Base-by-base conservation (phyloP, 768 basidiomycete genomes). In the Astraeus odoratus region DNA sequence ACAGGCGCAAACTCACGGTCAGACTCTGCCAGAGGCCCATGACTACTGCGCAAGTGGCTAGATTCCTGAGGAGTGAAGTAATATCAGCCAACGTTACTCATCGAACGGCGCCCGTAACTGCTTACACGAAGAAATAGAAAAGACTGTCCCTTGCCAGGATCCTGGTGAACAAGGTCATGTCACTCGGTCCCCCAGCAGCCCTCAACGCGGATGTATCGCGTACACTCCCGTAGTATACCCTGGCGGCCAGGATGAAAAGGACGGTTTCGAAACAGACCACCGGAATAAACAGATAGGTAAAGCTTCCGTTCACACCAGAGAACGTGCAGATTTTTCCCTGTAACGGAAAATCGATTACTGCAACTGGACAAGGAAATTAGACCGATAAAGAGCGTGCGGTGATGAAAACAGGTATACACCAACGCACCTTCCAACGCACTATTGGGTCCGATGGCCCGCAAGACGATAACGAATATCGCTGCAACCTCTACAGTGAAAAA, bases 111-210 rank as follows among this genome's bases (percentile, higher is more conserved):
- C 16, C 18, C 16, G 30, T 39, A 7, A 8, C 19, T 2, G 52
- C 62, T 44, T 22, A 66, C 64, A 59, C 49, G 48, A 62, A 57
- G 19, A 61, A 64, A 44, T 66, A 64, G 18, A 58, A 55, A 12
- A 64, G 43, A 19, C 61, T 66, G 27, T 64, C 61, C 18, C 63
- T 53, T 0, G 52, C 57, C 36, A 64, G 31, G 35, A 64, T 29
- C 24, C 26, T 26, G 40, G 60, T 43, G 9, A 64, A 64, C 16
- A 57, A 44, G 33, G 51, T 56, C 8, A 51, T 25, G 18, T 43
- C 18, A 26, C 47, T 23, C 8, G 53, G 5, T 8, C 45, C 39
- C 3, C 36, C 49, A 3, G 49, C 43, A 3, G 40, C 36, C 3
- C n/a, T n/a, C 8, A 19, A 1, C 3, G 42, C 27, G 18, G n/a